These are phyloP conservation scores for Aureobasidium mangrovei DNA, from an alignment of 2,329 filamentous ascomycete genomes.

Conservation along the genomic window DNA sequence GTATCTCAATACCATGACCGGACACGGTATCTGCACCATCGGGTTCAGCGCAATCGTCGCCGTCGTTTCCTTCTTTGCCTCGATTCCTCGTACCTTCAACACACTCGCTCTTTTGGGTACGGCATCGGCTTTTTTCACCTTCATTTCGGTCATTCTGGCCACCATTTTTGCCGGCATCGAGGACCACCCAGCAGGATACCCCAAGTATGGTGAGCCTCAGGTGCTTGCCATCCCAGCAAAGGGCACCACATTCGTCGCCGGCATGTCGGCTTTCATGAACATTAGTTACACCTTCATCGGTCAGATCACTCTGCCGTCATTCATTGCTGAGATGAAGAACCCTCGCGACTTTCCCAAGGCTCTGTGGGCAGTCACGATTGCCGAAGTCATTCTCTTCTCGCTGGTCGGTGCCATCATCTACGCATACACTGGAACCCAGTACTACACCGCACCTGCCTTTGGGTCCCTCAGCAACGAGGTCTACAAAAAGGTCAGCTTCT, in stretches of 20 bases:
- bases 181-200: slow-evolving; percentile 54
- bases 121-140: slow-evolving; percentile 76
- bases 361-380: slow-evolving; percentile 81
- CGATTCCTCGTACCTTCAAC: slow-evolving; percentile 76
- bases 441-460: slow-evolving; percentile 81
- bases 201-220: slow-evolving; percentile 49
- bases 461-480: slow-evolving; percentile 64
- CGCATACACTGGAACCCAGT: slow-evolving; percentile 80
- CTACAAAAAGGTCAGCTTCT: slow-evolving; percentile 83
- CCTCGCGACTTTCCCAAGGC: slow-evolving; percentile 84
- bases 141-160: slow-evolving; percentile 77
- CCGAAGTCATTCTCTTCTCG: slow-evolving; percentile 78
- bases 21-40: slow-evolving; percentile 65
- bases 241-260: slow-evolving; percentile 70
- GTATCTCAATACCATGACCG: slow-evolving; percentile 82
- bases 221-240: slow-evolving; percentile 59
- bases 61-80: slow-evolving; percentile 67
- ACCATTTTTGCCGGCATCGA: slow-evolving; percentile 75
- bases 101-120: slow-evolving; percentile 72
- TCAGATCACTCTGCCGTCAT: slow-evolving; percentile 86
- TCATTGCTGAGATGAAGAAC: slow-evolving; percentile 87
- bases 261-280: slow-evolving; percentile 84
- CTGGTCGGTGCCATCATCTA: slow-evolving; percentile 75
- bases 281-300: slow-evolving; percentile 96
- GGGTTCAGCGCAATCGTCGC: slow-evolving; percentile 67